These are phyloP conservation scores for Monilinia aucupariae DNA, from an alignment of 2,329 filamentous ascomycete species.

Conservation along the genomic window DNA sequence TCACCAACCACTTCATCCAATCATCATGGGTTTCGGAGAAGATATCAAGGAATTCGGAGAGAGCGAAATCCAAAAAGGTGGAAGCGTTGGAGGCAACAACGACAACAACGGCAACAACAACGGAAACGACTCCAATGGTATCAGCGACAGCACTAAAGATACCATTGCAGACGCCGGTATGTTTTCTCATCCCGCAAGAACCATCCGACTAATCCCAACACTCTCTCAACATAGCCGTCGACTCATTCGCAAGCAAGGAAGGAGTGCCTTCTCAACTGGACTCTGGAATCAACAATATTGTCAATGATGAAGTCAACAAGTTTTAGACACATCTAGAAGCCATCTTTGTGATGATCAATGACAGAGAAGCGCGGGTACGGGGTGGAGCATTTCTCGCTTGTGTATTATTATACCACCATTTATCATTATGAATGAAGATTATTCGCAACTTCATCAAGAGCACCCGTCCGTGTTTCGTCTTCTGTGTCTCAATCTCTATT, in stretches of 20 bases:
- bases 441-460: background rate
- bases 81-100: conserved; percentile 33
- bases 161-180: conserved; percentile 36
- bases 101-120: conserved; percentile 27
- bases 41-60: conserved; percentile 34
- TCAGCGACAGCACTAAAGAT: conserved; percentile 34
- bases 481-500: background rate
- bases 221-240: conserved; percentile 28
- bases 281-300: conserved; percentile 29
- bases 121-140: conserved; percentile 29
- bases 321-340: background rate
- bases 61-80: conserved; percentile 32
- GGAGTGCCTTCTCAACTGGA: conserved; percentile 34
- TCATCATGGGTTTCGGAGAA: conserved; percentile 30
- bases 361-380: background rate
- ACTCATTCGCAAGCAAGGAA: conserved; percentile 35
- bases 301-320: conserved; percentile 10
- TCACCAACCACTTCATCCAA: conserved; percentile 13
- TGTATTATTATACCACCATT: background rate
- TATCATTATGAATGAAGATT: background rate
- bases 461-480: background rate
- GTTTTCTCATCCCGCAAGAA: background rate
- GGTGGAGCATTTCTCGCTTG: background rate
- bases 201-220: background rate
- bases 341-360: background rate